These are phyloP conservation scores for Colletotrichum coccodes DNA, from an alignment of 2,329 filamentous ascomycete genomes.

Conservation along the genomic window DNA sequence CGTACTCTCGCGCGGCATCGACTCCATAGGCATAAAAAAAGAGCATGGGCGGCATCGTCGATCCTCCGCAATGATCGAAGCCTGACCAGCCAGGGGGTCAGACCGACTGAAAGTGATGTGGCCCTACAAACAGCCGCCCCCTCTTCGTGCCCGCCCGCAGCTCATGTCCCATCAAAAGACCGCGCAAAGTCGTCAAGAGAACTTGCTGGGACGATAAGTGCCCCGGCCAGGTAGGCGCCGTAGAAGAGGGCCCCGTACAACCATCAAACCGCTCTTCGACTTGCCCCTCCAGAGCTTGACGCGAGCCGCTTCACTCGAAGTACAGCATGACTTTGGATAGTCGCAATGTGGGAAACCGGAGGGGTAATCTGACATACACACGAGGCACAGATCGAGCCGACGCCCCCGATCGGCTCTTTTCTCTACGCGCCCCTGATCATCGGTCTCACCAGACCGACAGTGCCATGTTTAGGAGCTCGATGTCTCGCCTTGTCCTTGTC, in stretches of 20 bases:
- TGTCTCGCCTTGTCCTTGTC: constrained; percentile 14
- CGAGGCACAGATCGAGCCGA: constrained; percentile 3
- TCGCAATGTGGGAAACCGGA: not conserved
- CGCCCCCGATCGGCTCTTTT: constrained; percentile 22
- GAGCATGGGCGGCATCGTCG: not conserved
- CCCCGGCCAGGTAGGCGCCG: not conserved
- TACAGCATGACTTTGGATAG: not conserved
- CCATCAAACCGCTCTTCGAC: not conserved
- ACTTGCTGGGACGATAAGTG: not conserved
- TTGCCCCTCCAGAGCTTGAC: not conserved
- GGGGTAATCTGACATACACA: not conserved
- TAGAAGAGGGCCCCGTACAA: too few species aligned
- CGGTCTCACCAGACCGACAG: not conserved
- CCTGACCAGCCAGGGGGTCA: not conserved
- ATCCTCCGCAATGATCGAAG: not conserved
- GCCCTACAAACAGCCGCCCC: not conserved
- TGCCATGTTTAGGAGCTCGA: constrained; percentile 6
- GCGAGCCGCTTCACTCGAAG: not conserved
- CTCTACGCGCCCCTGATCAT: constrained; percentile 15
- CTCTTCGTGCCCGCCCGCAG: not conserved
- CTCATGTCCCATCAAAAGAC: not conserved
- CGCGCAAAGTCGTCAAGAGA: not conserved
- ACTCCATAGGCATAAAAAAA: not conserved
- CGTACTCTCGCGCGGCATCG: not conserved
- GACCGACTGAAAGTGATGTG: not conserved